Conservation (phyloP, 2,329 filamentous ascomycete genomes). For the Seiridium unicorne region DNA sequence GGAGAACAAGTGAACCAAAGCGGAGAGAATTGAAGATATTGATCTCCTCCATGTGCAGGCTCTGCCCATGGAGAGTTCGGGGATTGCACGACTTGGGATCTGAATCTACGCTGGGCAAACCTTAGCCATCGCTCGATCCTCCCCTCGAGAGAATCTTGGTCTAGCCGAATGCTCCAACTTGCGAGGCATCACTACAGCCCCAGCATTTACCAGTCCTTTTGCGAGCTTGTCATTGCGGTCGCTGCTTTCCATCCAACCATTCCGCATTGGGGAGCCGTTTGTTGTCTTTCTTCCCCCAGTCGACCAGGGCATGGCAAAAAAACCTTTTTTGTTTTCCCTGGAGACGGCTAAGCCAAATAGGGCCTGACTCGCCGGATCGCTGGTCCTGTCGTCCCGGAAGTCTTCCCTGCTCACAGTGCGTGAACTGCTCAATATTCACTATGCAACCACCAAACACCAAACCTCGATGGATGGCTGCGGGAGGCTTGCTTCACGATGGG, state of each 20-base stretch:
- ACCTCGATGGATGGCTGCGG: no score
- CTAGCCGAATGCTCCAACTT: background rate
- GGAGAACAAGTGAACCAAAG: background rate
- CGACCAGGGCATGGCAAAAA: background rate
- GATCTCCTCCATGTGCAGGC: background rate
- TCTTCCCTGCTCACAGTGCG: background rate
- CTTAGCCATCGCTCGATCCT: background rate
- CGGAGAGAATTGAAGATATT: background rate
- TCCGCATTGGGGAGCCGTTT: background rate
- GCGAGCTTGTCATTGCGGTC: background rate
- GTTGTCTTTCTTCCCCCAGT: background rate
- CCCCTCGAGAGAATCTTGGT: background rate
- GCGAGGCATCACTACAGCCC: background rate
- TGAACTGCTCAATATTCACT: no score
- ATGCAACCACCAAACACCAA: no score
- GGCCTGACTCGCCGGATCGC: background rate
- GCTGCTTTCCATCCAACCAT: background rate
- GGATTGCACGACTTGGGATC: background rate
- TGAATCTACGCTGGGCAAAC: background rate
- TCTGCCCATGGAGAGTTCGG: background rate
- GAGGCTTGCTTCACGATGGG: no score
- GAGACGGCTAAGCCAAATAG: background rate
- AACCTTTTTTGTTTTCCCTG: background rate
- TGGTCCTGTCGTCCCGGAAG: background rate
- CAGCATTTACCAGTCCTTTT: background rate